Percentiles rank a stretch among this genome's conserved stretches.
Evolutionary conservation across 768 basidiomycete genomes (phyloP).

Genomic region (Phylloporus scabripes): DNA sequence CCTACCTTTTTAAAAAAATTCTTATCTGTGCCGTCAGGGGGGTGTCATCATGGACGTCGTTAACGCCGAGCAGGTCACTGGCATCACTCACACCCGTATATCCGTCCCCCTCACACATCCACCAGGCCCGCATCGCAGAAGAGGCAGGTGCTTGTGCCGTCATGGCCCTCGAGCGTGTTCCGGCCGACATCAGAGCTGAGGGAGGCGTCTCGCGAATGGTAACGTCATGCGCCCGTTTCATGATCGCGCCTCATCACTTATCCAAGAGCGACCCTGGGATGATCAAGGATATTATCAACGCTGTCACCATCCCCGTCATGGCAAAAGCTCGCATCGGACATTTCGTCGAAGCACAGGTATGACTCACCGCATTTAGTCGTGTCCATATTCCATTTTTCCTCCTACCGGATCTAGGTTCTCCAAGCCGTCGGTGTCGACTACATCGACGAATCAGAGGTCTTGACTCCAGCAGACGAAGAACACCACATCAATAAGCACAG

Average conservation of each 20-base stretch:
- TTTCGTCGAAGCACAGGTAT: conserved; percentile 91
- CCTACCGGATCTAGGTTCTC: conserved; percentile 55
- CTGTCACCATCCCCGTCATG: conserved; percentile 97
- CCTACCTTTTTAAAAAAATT: background rate
- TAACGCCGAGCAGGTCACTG: conserved; percentile 58
- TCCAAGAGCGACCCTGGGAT: conserved; percentile 84
- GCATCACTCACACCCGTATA: background rate
- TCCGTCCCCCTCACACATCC: conserved; percentile 21
- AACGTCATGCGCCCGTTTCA: conserved; percentile 20
- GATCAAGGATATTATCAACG: conserved; percentile 94
- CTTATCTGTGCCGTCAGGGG: conserved; percentile 40
- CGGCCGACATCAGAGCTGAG: conserved; percentile 86
- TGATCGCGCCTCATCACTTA: background rate
- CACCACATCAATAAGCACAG: conserved; percentile 96
- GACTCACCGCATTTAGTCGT: background rate
- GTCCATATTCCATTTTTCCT: background rate
- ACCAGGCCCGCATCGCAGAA: conserved; percentile 89
- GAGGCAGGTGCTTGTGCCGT: conserved; percentile 97
- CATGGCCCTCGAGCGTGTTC: conserved; percentile 94
- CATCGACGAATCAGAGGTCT: conserved; percentile 91
- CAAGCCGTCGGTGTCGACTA: conserved; percentile 95
- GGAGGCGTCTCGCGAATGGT: conserved; percentile 98
- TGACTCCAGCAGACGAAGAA: conserved; percentile 94
- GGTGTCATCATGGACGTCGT: conserved; percentile 96
- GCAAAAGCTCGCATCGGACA: conserved; percentile 95